Conservation (phyloP, 2,329 filamentous ascomycete species). For the Thielaviopsis musarum region DNA sequence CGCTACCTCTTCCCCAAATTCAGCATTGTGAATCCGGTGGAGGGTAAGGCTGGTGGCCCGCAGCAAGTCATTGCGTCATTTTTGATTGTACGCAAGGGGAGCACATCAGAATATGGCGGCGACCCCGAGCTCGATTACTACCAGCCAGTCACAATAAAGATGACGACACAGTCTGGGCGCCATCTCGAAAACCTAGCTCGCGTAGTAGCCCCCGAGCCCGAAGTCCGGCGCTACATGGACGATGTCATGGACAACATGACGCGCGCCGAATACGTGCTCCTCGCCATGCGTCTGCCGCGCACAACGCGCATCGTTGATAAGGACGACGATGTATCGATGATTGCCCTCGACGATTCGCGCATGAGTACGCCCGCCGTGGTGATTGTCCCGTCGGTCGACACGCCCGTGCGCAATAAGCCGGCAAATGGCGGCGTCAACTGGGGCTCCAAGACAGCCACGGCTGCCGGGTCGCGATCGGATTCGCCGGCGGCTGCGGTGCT, state of each 20-base stretch:
- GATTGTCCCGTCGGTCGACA: slow-evolving; percentile 5
- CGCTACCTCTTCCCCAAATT: slow-evolving; percentile 65
- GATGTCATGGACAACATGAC: slow-evolving; percentile 54
- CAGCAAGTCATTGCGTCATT: slow-evolving; percentile 64
- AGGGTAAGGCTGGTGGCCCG: slow-evolving; percentile 2
- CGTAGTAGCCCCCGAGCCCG: slow-evolving; percentile 45
- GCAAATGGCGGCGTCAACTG: slow-evolving; percentile 20
- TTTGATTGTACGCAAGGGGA: slow-evolving; percentile 57
- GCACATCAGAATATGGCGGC: slow-evolving; percentile 46
- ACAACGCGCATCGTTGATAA: slow-evolving; percentile 18
- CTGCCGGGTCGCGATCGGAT: slow-evolving; percentile 4
- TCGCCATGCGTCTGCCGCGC: slow-evolving; percentile 49
- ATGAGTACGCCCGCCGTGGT: slow-evolving; percentile 16
- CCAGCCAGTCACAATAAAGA: slow-evolving; percentile 51
- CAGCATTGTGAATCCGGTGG: slow-evolving; percentile 37
- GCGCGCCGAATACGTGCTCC: slow-evolving; percentile 46
- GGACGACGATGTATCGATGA: slow-evolving; percentile 18
- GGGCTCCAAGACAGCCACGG: slow-evolving; percentile 15
- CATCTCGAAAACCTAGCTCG: slow-evolving; percentile 43
- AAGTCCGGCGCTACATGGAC: slow-evolving; percentile 51
- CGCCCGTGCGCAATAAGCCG: slow-evolving; percentile 14
- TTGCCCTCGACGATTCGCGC: slow-evolving; percentile 17
- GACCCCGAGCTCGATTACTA: slow-evolving; percentile 54
- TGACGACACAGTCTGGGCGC: slow-evolving; percentile 36
- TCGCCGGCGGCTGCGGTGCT: neutral